A percentile compares a stretch with the other conserved stretches of the same genome.
phyloP scores from a whole-genome alignment of 257 asterid species.

The Solanum bulbocastanum region DNA sequence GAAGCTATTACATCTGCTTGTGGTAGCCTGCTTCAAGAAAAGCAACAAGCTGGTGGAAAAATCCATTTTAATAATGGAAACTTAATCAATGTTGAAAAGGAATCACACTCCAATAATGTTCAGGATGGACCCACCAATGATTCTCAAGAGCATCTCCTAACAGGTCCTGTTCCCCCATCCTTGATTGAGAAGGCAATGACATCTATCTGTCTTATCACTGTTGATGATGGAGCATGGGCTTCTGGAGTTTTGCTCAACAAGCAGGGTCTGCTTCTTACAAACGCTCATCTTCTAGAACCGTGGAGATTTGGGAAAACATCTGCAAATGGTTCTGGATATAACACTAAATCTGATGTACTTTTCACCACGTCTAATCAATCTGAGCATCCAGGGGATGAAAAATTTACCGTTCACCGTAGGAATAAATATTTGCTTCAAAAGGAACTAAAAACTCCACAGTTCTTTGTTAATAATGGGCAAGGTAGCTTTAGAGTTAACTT shows the following conservation, averaged over 20 bases:
- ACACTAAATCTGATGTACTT: constrained; percentile 20
- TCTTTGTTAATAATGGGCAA: constrained; percentile 16
- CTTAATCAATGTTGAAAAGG: constrained; percentile 22
- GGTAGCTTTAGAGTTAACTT: constrained; percentile 21
- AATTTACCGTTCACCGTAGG: constrained; percentile 7
- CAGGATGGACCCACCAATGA: constrained; percentile 19
- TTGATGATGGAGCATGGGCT: constrained; percentile 96
- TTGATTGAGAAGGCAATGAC: constrained; percentile 68
- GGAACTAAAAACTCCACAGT: constrained; percentile 15
- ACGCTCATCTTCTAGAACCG: constrained; percentile 96
- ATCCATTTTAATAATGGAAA: constrained; percentile 21
- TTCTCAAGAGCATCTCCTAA: constrained; percentile 17
- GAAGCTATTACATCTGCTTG: constrained; percentile 80
- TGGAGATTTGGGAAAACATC: constrained; percentile 90
- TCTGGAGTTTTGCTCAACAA: constrained; percentile 87
- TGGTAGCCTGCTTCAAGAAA: constrained; percentile 47
- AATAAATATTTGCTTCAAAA: constrained; percentile 15
- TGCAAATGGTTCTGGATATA: constrained; percentile 29
- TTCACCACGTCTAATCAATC: constrained; percentile 15
- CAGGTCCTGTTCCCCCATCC: constrained; percentile 27
- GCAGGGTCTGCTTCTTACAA: constrained; percentile 87
- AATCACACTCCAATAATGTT: constrained; percentile 2
- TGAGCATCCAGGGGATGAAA: constrained; percentile 8
- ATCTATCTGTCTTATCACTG: constrained; percentile 83
- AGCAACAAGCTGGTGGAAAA: constrained; percentile 30